These are phyloP conservation scores for Hamamelis virginiana DNA, from an alignment of 164 flowering plant genomes.

Conservation along the genomic window DNA sequence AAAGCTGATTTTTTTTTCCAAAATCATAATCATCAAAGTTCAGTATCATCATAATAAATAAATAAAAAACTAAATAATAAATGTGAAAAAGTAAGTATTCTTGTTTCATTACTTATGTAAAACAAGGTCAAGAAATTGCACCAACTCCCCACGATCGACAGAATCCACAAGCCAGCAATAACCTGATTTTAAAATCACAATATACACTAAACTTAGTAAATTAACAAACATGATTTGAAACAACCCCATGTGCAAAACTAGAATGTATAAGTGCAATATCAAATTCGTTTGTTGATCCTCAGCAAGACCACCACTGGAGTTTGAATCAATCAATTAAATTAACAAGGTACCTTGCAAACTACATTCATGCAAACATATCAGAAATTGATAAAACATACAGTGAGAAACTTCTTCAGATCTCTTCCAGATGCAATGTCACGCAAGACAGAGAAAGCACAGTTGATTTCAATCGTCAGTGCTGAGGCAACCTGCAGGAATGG, in stretches of 20 bases:
- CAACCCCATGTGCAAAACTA: no score
- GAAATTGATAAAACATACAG: constrained; percentile 28
- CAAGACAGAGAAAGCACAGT: constrained; percentile 30
- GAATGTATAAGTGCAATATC: no score
- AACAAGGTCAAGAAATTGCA: constrained; percentile 60
- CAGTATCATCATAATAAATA: neutral
- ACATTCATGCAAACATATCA: neutral
- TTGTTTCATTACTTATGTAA: constrained; percentile 36
- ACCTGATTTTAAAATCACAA: constrained; percentile 30
- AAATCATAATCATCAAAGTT: neutral
- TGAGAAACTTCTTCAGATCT: constrained; percentile 53
- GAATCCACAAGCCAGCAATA: constrained; percentile 50
- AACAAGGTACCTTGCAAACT: no score
- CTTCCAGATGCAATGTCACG: constrained; percentile 47
- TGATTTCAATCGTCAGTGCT: constrained; percentile 32
- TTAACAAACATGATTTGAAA: no score
- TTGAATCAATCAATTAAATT: no score
- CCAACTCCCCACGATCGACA: constrained; percentile 52
- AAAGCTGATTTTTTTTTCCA: constrained; percentile 38
- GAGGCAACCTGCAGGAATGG: constrained; percentile 50
- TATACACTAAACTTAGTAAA: neutral
- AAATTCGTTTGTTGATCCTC: neutral
- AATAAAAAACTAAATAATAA: neutral
- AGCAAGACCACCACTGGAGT: neutral
- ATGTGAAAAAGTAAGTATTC: neutral